Percentiles rank a stretch among this genome's conserved stretches.
Conservation (phyloP, 108 stramenopile genomes). For the Cyclostephanos tholiformis region DNA sequence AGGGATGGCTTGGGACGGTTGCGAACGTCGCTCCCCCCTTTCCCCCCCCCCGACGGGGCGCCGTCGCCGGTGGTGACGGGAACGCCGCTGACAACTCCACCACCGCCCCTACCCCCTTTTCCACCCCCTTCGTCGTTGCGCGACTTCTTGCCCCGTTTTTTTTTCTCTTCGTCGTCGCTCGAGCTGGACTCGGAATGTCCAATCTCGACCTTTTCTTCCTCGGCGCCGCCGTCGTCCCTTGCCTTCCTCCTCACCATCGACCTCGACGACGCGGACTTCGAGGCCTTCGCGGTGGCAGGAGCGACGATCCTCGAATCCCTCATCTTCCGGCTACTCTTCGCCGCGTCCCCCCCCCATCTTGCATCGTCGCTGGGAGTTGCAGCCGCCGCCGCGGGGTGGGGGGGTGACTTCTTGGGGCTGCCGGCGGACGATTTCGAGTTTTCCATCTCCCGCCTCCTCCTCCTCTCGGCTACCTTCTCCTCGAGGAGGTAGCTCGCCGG, state of each 20-base stretch:
- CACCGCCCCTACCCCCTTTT: constrained; percentile 8
- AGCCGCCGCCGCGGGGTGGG: background rate
- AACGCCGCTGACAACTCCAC: background rate
- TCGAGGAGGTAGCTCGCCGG: background rate
- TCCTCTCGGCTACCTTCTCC: constrained; percentile 2
- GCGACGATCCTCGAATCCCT: background rate
- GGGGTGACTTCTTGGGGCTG: background rate
- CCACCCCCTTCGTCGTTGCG: background rate
- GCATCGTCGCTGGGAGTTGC: too few species aligned
- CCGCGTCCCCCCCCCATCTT: background rate
- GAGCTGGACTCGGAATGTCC: background rate
- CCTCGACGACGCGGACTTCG: too few species aligned
- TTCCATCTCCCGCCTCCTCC: constrained; percentile 18
- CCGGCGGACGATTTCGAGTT: background rate
- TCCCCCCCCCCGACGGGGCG: background rate
- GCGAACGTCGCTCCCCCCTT: constrained; percentile 39
- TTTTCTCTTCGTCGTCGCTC: constrained; percentile 11
- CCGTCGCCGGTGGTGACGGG: background rate
- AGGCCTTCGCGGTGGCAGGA: background rate
- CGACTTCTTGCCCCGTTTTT: background rate
- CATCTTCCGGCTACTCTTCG: constrained; percentile 15
- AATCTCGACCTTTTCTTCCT: background rate
- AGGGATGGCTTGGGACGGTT: constrained; percentile 12
- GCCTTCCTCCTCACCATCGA: too few species aligned
- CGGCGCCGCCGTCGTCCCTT: background rate